Base-by-base conservation (phyloP, 148 eudicot species). In the Polygonum aviculare region DNA sequence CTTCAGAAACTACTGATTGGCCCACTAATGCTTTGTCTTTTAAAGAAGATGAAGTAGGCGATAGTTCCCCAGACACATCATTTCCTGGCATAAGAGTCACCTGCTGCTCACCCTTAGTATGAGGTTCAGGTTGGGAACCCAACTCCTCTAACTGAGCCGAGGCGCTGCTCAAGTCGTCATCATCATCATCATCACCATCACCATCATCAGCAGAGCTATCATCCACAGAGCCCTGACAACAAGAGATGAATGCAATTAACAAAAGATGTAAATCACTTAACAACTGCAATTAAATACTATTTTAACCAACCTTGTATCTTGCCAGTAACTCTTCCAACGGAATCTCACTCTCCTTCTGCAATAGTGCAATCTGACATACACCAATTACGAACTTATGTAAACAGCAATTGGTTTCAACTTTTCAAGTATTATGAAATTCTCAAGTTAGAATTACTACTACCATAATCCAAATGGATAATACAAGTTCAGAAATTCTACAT, bases 131-230 rank as follows among this genome's bases (percentile, higher is more conserved):
- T 63, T 81, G 73, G 77, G 89, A 62, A 82, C 87, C 83, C 59
- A 75, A 50, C 31, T 77, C 38, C 75, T 87, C 90, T 74, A 89
- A 96, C 77, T 85, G 82, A 85, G 76, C 82, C 74, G 90, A 88
- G 49, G 59, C 81, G 83, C 79, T 79, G 55, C 85, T 88, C 26
- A 87, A 86, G 41, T 82, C 89, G 76, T 85, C 87, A 74, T 78
- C 84, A 84, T 79, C 81, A 44, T 81, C 88, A 38, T 88, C 85
- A 49, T 82, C 88, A 77, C 84, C 87, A 74, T 77, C 87, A 36
- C 50, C 74, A 44, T 72, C 74, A 41, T 41, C 52, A n/a, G 31
- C 12, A n/a, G 33, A 72, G 52, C 35, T 12, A 72, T 72, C 52
- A 44, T 72, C 54, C 44, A 3, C 45, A 67, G 41, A 16, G 7